phyloP scores from a whole-genome alignment of 371 early-diverging fungal species.

The Mucor velutinosus region DNA sequence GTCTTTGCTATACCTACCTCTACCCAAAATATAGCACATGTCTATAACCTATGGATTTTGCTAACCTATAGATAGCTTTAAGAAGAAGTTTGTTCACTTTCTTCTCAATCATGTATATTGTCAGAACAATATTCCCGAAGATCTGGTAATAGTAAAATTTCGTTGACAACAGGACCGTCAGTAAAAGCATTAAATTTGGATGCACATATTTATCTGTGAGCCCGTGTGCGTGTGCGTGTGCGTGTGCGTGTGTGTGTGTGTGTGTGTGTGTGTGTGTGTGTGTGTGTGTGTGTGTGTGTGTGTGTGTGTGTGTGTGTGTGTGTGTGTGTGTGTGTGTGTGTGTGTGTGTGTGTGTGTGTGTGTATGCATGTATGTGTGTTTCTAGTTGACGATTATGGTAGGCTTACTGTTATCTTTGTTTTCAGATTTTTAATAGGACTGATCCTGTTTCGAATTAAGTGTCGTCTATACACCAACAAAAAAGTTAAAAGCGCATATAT shows the following conservation, averaged over 20 bases:
- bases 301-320: too few species aligned
- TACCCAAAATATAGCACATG: neutral
- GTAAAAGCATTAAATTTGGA: neutral
- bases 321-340: too few species aligned
- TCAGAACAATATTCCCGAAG: neutral
- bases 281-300: neutral
- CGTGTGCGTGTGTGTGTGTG: too few species aligned
- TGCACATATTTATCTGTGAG: neutral
- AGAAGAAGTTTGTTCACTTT: neutral
- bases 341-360: too few species aligned
- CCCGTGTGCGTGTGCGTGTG: too few species aligned
- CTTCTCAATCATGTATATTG: neutral
- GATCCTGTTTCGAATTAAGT: neutral
- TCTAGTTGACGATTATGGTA: neutral
- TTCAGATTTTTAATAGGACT: neutral
- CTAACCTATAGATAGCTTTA: neutral
- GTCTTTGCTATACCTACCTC: neutral
- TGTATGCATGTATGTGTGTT: neutral
- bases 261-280: neutral
- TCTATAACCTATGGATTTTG: neutral
- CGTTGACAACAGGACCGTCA: neutral
- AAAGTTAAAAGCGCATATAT: neutral
- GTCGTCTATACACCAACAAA: neutral
- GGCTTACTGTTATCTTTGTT: neutral
- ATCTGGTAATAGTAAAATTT: neutral